Evolutionary conservation across 768 basidiomycete genomes (phyloP), one percentile per base, ranked within the genome.

Genomic region (Kondoa malvinella): DNA sequence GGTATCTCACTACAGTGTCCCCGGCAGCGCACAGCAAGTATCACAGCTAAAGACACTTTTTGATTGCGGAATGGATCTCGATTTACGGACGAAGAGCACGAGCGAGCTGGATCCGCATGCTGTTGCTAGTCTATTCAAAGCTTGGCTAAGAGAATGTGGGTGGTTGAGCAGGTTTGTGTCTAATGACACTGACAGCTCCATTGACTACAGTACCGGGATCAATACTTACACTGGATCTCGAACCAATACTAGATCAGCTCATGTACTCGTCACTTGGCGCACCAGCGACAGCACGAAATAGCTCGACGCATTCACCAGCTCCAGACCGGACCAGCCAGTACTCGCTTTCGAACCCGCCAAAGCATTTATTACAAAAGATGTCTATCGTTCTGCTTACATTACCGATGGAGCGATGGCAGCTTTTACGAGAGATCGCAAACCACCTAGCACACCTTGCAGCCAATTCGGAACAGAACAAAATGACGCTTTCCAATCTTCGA

Each of bases 401-500:
- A 67, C 63, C 64, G 29, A 56, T 68, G 16, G 71, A 73, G 69
- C 34, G 71, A 32, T 71, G 56, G 21, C 56, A 70, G 50, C 63
- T 75, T 16, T 40, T 73, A 16, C 56, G 74, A 17, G 70, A 69
- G 1, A 33, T 73, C 3, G 69, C 70, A 16, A 70, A 69, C 40
- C 74, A 75, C 64, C 69, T 75, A n/a, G 68, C 69, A 0, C 59
- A 67, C 16, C 57, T 75, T 1, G 57, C 67, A 2, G 56, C 60
- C 1, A 61, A 70, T 57, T 57, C 71, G 1, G 34, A 21, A 2
- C 50, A 27, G 15, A 75, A 69, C 62, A 73, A 73, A 68, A 75
- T 75, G 74, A 71, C 69, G 2, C 65, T 75, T 15, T 34, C 62
- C 8, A 75, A 75, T 56, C 60, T 75, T 15, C 56, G 68, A 27